Evolutionary conservation across 2,329 filamentous ascomycete genomes (phyloP), one percentile per base, ranked within the genome.

Genomic region (Colletotrichum lupini): DNA sequence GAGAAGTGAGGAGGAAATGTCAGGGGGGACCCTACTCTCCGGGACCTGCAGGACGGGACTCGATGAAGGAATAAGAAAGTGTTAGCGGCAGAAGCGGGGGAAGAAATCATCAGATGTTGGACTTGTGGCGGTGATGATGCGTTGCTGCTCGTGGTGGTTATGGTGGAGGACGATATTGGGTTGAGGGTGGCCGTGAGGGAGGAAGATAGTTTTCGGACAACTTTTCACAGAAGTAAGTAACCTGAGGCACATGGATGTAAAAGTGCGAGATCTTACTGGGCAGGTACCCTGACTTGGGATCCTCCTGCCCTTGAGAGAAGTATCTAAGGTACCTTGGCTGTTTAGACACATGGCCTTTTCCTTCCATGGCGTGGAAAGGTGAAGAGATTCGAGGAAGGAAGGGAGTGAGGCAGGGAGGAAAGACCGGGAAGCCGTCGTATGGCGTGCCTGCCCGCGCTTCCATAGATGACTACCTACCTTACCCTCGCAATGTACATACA

Each of bases 31-130:
- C 42, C 67, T 70, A 53, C 30, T 55, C 28, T 58, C 26, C 46
- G 63, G 26, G 49, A 67, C 46, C 56, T 67, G 68, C 24, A 59
- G 64, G 32, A 67, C 56, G 35, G 28, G 26, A 24, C 37, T 68
- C 46, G 26, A 62, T 22, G 35, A 42, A 46, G 22, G 56, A 56
- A 71, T 32, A 71, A 67, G 56, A 56, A 71, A 70, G 35, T 42
- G 37, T 37, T 16, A 9, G 28, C 28, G 67, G 37, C 37, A 16
- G 16, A 42, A 16, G 55, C 52, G 61, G 11, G 30, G 56, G 32
- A 9, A 19, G 12, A 28, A 66, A 55, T 60, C 53, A 67, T 67
- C 37, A 32, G 24, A 65, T 32, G 30, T 59, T 37, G 26, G 32
- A 46, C 4, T 6, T 24, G 22, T 11, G 8, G 16, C 22, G 32